Base-by-base conservation (phyloP, 2,329 filamentous ascomycete species). In the Epichloe amarillans region DNA sequence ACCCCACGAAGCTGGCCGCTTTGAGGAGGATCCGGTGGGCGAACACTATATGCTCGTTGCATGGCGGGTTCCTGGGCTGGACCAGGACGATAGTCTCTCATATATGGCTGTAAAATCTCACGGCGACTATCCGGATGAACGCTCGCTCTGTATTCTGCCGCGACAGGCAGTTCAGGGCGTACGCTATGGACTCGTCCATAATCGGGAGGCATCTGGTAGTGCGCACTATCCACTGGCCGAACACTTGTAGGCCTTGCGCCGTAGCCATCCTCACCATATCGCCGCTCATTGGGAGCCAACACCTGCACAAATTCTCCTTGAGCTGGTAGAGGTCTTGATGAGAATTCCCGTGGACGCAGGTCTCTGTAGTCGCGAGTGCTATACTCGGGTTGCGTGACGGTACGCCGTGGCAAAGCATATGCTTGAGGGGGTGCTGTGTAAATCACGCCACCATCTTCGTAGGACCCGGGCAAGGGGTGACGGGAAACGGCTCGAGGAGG, bases 361-460 rank as follows among this genome's bases (percentile, higher is more conserved):
- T 72, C 67, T 53, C 77, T 72, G 54, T 76, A 74, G 35, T 69
- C 65, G 47, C 79, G 74, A 7, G 74, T 60, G 26, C 71, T 60
- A 47, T 72, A 77, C 54, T 85, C 83, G 2, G 80, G 76, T 54
- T 83, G 78, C 11, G 82, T 82, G 21, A 86, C 68, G 42, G 82
- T 72, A 41, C 80, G 73, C 53, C 79, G 70, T 10, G 74, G 69
- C n/a, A 69, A 63, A 44, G 66, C 66, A 60, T 67, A 74, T 8
- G 71, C 60, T 3, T 81, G 77, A 3, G 82, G 72, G 72, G 72
- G 59, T 50, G 72, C 68, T 46, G 70, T 65, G 56, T 81, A 82
- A 4, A 78, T 59, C 26, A 72, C 57, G 4, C 66, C 66, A 21
- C 73, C 71, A 30, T 82, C 77, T 26, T 75, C 71, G 51, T 72